Base-by-base conservation (phyloP, 208 protist genomes). In the Trypanosoma rangeli region DNA sequence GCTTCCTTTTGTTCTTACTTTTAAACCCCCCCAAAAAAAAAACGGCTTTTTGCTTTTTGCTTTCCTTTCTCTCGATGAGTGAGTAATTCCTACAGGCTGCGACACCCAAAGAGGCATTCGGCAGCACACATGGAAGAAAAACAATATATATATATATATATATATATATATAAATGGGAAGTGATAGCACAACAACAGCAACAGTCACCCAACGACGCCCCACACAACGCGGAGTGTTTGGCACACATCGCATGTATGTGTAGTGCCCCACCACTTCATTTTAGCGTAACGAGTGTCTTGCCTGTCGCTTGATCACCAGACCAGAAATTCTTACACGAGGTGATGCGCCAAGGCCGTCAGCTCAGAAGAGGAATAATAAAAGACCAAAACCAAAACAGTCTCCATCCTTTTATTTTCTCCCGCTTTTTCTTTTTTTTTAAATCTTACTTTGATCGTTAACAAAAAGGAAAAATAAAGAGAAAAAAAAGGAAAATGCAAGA, bases 181-280 rank as follows among this genome's bases (percentile, higher is more conserved):
- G 35, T 5, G n/a, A 39, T 42, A 1, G 55, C 22, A 31, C 24
- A 39, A 73, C 39, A 63, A 61, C 67, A 65, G 52, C 60, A 42
- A 69, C 60, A 4, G 16, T 49, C 59, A 75, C 70, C 53, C 59
- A 58, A 53, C 49, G n/a, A 28, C 9, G n/a, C 22, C 24, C 49
- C 22, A 3, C 18, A 53, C 18, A 53, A 9, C 22, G 49, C 49
- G 49, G 16, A 20, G 49, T 53, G 9, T 53, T 53, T 53, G 18
- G 49, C 49, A 53, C 18, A 0, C 10, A 1, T 53, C 49, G n/a
- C 49, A 26, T 28, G 5, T 26, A 9, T 53, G 22, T 53, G 49
- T 28, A 5, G 16, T 22, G 7, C n/a, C n/a, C 12, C 7, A 12
- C n/a, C 7, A 1, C 49, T 53, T 22, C 49, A 53, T 24, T 53